These are phyloP conservation scores for Zygoascus biomembranicola DNA, from an alignment of 805 yeast species.

Conservation along the genomic window DNA sequence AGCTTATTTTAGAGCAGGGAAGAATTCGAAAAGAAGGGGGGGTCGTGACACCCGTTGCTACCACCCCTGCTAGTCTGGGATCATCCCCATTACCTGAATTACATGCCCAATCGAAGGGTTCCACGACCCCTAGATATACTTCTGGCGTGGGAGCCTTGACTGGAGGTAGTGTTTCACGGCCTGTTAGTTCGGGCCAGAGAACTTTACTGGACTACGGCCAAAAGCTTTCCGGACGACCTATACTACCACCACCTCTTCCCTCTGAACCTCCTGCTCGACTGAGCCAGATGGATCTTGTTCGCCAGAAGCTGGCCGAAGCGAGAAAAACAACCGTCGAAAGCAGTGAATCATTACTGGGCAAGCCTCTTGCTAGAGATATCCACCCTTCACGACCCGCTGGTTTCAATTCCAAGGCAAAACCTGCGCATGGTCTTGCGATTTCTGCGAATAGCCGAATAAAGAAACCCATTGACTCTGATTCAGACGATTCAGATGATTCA, in stretches of 20 bases:
- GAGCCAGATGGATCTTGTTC: conserved; percentile 13
- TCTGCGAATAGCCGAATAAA: conserved; percentile 15
- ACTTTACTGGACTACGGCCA: background rate
- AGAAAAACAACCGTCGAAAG: background rate
- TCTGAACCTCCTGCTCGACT: conserved; percentile 7
- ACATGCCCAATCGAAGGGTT: background rate
- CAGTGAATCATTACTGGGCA: background rate
- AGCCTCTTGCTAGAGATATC: conserved; percentile 16
- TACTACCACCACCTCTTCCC: conserved; percentile 4
- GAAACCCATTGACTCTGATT: conserved; percentile 8
- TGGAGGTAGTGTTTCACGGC: background rate
- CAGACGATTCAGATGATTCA: conserved; percentile 35
- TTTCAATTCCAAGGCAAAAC: conserved; percentile 31
- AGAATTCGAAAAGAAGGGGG: background rate
- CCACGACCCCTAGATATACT: background rate
- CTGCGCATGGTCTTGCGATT: background rate
- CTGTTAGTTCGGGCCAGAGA: background rate
- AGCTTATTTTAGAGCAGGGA: background rate
- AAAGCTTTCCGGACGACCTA: conserved; percentile 5
- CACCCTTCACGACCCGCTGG: conserved; percentile 46
- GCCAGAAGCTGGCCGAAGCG: conserved; percentile 15
- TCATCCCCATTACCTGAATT: background rate
- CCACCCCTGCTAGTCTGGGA: background rate
- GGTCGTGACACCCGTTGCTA: background rate
- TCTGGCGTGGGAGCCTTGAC: background rate